Conservation (phyloP, 495 filamentous ascomycete species). For the Podospora conica region DNA sequence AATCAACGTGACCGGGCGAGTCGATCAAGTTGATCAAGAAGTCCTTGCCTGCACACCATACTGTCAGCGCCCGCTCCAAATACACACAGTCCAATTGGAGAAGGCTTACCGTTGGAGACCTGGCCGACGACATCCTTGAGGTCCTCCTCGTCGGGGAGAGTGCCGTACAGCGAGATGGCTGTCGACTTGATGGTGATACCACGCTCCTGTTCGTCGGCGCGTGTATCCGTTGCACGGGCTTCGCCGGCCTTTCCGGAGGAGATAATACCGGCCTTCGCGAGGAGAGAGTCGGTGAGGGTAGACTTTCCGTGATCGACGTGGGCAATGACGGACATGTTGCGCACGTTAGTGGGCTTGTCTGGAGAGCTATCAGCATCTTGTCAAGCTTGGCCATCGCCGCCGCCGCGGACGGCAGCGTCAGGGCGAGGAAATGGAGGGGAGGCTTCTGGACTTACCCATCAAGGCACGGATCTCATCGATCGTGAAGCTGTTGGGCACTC, state of each 20-base stretch:
- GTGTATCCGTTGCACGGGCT: slow-evolving; percentile 92
- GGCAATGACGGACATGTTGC: slow-evolving; percentile 99
- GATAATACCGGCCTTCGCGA: slow-evolving; percentile 99
- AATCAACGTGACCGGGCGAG: slow-evolving; percentile 99
- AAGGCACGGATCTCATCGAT: slow-evolving; percentile 93
- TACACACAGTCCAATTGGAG: not conserved
- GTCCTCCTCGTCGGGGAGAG: slow-evolving; percentile 74
- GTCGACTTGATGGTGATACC: slow-evolving; percentile 99
- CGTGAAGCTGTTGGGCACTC: slow-evolving; percentile 72
- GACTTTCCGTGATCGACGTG: slow-evolving; percentile 99
- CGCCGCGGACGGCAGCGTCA: not conserved
- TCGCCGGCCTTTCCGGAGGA: slow-evolving; percentile 96
- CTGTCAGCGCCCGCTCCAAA: not conserved
- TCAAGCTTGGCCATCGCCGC: not conserved
- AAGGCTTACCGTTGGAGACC: slow-evolving; percentile 56
- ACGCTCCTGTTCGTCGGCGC: slow-evolving; percentile 96
- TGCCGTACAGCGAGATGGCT: slow-evolving; percentile 95
- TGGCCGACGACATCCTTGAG: slow-evolving; percentile 87
- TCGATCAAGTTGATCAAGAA: slow-evolving; percentile 99
- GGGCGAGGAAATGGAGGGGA: not conserved
- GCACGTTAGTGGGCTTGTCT: slow-evolving; percentile 95
- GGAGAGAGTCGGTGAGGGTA: slow-evolving; percentile 96
- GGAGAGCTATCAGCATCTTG: slow-evolving; percentile 13
- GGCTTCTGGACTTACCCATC: slow-evolving; percentile 54
- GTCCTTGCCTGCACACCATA: slow-evolving; percentile 52